phyloP scores from a whole-genome alignment of 345 rosid species.

The Citrus mangshanensis region DNA sequence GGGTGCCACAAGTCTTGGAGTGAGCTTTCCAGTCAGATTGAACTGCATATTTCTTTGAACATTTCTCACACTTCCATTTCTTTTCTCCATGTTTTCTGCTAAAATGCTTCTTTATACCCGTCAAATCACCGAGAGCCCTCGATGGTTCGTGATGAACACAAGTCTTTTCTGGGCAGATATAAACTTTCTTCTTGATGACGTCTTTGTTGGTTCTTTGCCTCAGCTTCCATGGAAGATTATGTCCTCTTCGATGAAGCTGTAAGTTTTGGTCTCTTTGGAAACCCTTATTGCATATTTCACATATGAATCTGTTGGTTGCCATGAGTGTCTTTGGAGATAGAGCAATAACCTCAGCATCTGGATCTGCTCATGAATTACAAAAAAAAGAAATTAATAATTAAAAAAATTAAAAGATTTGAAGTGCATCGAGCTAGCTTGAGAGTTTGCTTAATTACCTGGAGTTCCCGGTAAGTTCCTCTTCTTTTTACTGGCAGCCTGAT shows the following conservation, averaged over 20 bases:
- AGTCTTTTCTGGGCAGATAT: slow-evolving; percentile 85
- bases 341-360: slow-evolving; percentile 96
- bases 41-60: slow-evolving; percentile 95
- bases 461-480: slow-evolving; percentile 94
- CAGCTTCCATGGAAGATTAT: slow-evolving; percentile 96
- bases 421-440: background rate
- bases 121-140: slow-evolving; percentile 90
- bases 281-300: slow-evolving; percentile 97
- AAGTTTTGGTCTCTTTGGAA: slow-evolving; percentile 96
- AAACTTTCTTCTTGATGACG: slow-evolving; percentile 63
- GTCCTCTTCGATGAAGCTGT: slow-evolving; percentile 94
- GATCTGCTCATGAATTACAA: slow-evolving; percentile 48
- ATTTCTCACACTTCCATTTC: slow-evolving; percentile 96
- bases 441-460: slow-evolving; percentile 48
- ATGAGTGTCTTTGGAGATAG: slow-evolving; percentile 85
- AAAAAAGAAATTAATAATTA: too few relatives aligned
- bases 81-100: slow-evolving; percentile 96
- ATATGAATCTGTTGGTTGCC: slow-evolving; percentile 88
- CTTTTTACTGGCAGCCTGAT: slow-evolving; percentile 44
- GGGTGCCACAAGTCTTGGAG: slow-evolving; percentile 89
- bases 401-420: too few relatives aligned
- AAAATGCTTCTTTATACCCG: slow-evolving; percentile 91
- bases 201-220: slow-evolving; percentile 72
- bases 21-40: slow-evolving; percentile 99
- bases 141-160: slow-evolving; percentile 91